Conservation (phyloP, 163 green algal species). For the Prototheca stagnorum region DNA sequence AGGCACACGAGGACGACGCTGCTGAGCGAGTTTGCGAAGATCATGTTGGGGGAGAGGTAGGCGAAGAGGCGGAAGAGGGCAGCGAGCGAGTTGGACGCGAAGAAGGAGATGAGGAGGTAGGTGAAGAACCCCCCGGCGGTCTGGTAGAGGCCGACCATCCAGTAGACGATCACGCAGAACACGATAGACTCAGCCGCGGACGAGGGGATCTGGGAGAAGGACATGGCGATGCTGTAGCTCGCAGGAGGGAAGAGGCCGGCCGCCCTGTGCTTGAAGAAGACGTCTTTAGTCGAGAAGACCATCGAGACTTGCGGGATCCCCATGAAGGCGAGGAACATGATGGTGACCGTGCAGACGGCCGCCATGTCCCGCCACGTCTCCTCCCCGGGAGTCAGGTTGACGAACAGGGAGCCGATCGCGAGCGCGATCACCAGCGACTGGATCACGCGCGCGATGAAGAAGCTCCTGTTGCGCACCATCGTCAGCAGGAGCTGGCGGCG, state of each 20-base stretch:
- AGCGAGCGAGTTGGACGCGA: constrained; percentile 14
- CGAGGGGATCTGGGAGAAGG: constrained; percentile 22
- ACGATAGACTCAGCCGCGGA: constrained; percentile 19
- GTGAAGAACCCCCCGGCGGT: constrained; percentile 22
- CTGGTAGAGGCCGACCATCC: constrained; percentile 1
- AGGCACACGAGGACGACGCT: constrained; percentile 14
- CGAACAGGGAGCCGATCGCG: constrained; percentile 31
- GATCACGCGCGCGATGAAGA: constrained; percentile 20
- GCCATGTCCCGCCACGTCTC: constrained; percentile 19
- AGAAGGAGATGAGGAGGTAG: constrained; percentile 17
- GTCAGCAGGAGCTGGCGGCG: constrained; percentile 17
- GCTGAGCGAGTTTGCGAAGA: constrained; percentile 8
- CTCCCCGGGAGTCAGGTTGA: neutral
- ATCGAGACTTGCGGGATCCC: constrained; percentile 19
- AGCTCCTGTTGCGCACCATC: constrained; percentile 24
- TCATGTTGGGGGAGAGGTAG: constrained; percentile 15
- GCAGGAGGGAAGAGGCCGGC: constrained; percentile 21
- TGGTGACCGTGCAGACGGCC: constrained; percentile 14
- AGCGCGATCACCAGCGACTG: constrained; percentile 24
- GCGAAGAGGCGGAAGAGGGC: constrained; percentile 27
- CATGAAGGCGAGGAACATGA: constrained; percentile 23
- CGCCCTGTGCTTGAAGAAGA: constrained; percentile 40
- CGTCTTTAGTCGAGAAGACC: constrained; percentile 21
- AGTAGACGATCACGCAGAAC: constrained; percentile 25
- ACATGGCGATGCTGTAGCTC: constrained; percentile 13